Percentiles rank a stretch among this genome's conserved stretches.
Conservation (phyloP, 441 rosid species). For the Syzygium syzygioides region DNA sequence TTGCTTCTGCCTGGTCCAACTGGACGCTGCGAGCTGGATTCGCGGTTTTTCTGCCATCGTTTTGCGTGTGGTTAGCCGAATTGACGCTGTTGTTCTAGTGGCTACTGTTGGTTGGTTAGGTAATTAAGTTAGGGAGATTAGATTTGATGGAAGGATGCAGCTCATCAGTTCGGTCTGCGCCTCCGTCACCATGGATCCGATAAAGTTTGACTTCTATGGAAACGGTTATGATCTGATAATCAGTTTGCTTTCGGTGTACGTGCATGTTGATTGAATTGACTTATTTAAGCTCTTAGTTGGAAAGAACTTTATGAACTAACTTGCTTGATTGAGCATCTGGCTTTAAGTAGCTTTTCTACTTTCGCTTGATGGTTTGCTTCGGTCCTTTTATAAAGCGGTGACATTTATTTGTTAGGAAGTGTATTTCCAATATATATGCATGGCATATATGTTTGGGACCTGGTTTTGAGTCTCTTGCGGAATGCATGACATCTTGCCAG, state of each 20-base stretch:
- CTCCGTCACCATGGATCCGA: background rate
- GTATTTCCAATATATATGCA: background rate
- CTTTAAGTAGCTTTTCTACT: background rate
- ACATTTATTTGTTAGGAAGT: background rate
- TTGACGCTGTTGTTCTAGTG: background rate
- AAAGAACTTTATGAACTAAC: background rate
- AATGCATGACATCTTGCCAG: background rate
- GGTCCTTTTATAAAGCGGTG: background rate
- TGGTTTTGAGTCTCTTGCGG: background rate
- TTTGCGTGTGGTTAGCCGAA: background rate
- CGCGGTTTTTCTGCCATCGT: background rate
- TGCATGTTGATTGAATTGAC: background rate
- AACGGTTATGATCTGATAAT: background rate
- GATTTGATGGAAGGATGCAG: background rate
- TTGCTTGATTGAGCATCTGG: background rate
- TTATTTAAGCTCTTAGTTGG: background rate
- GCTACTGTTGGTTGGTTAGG: background rate
- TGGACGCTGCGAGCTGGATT: background rate
- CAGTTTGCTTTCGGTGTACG: background rate
- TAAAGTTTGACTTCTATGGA: background rate
- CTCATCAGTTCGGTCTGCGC: background rate
- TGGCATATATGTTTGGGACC: background rate
- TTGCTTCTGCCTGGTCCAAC: background rate
- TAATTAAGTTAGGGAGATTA: background rate
- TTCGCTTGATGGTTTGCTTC: background rate